Percentiles rank a stretch among this genome's conserved stretches.
Conservation (phyloP, 2,329 filamentous ascomycete genomes). For the Beauveria varroae region DNA sequence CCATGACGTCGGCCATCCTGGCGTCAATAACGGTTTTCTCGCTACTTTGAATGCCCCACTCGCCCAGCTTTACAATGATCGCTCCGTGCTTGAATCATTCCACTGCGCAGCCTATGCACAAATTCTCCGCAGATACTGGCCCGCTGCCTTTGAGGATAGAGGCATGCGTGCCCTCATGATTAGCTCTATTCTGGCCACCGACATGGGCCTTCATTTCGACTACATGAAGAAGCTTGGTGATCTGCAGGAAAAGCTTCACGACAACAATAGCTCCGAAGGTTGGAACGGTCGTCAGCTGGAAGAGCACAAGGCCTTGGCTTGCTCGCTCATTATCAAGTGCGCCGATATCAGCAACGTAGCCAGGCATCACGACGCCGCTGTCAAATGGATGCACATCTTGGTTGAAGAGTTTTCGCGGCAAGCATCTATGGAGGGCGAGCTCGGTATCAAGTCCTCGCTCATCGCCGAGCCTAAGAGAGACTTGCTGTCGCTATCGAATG, state of each 20-base stretch:
- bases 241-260: conserved; percentile 68
- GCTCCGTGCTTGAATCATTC: conserved; percentile 92
- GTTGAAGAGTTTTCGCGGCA: conserved; percentile 93
- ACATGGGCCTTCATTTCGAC: conserved; percentile 95
- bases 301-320: conserved; percentile 72
- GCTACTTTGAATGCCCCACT: conserved; percentile 86
- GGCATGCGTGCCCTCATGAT: conserved; percentile 88
- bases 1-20: conserved; percentile 94
- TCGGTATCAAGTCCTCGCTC: conserved; percentile 80
- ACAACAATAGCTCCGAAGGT: conserved; percentile 56
- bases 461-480: conserved; percentile 82
- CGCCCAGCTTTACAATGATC: conserved; percentile 93
- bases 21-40: conserved; percentile 96
- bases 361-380: conserved; percentile 71
- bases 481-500: conserved; percentile 70
- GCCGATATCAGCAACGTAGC: conserved; percentile 98
- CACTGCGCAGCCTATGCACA: conserved; percentile 97
- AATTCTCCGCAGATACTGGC: conserved; percentile 89
- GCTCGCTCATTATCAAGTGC: conserved; percentile 91
- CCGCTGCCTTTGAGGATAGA: conserved; percentile 66
- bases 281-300: conserved; percentile 74
- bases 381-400: conserved; percentile 87
- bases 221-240: conserved; percentile 88
- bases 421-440: conserved; percentile 80
- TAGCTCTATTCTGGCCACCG: conserved; percentile 92